A percentile compares a stretch with the other conserved stretches of the same genome.
phyloP scores from a whole-genome alignment of 2,329 filamentous ascomycete genomes.

The Salinomyces thailandicus region DNA sequence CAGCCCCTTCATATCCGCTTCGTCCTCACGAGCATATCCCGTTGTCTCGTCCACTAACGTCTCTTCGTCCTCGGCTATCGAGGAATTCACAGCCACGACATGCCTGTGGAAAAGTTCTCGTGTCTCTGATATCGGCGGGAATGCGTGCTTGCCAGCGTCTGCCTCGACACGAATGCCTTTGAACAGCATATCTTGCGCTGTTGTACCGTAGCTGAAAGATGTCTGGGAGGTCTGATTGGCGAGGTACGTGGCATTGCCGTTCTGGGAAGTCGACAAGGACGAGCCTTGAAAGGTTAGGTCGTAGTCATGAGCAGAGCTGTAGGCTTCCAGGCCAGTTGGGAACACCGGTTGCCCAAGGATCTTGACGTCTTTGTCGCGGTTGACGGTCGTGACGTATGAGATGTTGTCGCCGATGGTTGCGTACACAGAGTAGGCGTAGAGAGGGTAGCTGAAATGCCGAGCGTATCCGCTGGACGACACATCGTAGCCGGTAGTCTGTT shows the following conservation, averaged over 20 bases:
- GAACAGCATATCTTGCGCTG: conserved; percentile 48
- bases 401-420: conserved; percentile 31
- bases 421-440: conserved; percentile 47
- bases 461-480: conserved; percentile 28
- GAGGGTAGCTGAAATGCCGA: conserved; percentile 48
- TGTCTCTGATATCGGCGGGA: conserved; percentile 11
- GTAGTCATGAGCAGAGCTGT: conserved; percentile 25
- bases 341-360: conserved; percentile 42
- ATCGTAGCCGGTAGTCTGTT: conserved; percentile 42
- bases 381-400: conserved; percentile 39
- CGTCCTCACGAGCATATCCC: background rate
- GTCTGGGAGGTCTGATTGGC: conserved; percentile 35
- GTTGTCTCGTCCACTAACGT: conserved; percentile 15
- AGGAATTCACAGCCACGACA: conserved; percentile 46
- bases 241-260: conserved; percentile 49
- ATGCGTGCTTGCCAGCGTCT: conserved; percentile 4
- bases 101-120: conserved; percentile 48
- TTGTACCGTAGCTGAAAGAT: conserved; percentile 45
- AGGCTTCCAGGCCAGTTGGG: conserved; percentile 51
- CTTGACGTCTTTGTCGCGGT: conserved; percentile 39
- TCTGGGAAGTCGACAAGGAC: conserved; percentile 42
- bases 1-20: background rate
- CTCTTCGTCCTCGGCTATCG: conserved; percentile 41
- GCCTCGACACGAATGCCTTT: conserved; percentile 30
- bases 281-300: conserved; percentile 27